phyloP scores from a whole-genome alignment of 768 basidiomycete species.

The Kwoniella sp. region DNA sequence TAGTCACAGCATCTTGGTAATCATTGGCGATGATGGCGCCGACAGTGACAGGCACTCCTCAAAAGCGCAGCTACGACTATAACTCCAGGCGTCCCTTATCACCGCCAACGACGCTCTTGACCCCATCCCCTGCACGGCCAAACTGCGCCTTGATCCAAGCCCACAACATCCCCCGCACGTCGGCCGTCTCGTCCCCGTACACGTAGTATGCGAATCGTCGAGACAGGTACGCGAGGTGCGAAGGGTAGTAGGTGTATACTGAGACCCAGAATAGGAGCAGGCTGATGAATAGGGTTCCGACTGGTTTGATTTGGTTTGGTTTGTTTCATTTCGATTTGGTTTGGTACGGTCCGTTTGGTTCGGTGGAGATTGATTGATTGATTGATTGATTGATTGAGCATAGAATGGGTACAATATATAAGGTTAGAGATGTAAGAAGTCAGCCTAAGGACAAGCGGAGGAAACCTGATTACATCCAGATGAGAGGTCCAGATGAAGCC shows the following conservation, averaged over 20 bases:
- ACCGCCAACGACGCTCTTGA: conserved; percentile 17
- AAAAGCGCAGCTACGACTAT: neutral
- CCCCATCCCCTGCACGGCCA: conserved; percentile 6
- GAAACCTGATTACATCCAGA: no score
- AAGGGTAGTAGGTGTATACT: conserved; percentile 65
- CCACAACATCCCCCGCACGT: conserved; percentile 22
- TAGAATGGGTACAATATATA: no score
- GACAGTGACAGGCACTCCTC: no score
- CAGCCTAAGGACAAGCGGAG: no score
- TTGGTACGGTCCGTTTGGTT: no score
- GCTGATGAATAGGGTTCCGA: conserved; percentile 24
- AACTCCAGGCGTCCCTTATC: conserved; percentile 18
- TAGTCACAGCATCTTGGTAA: neutral
- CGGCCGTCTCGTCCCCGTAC: conserved; percentile 61
- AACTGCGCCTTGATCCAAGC: conserved; percentile 26
- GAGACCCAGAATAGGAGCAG: conserved; percentile 61
- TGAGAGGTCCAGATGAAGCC: no score
- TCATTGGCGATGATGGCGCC: neutral
- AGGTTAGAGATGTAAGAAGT: no score
- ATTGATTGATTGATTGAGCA: no score
- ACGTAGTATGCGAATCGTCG: conserved; percentile 67
- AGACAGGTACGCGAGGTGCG: conserved; percentile 63
- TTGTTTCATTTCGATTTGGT: no score
- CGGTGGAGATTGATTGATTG: no score
- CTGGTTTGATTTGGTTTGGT: no score